A percentile compares a stretch with the other conserved stretches of the same genome.
These are phyloP conservation scores for Dimocarpus longan DNA, from an alignment of 345 rosid species.

Conservation along the genomic window DNA sequence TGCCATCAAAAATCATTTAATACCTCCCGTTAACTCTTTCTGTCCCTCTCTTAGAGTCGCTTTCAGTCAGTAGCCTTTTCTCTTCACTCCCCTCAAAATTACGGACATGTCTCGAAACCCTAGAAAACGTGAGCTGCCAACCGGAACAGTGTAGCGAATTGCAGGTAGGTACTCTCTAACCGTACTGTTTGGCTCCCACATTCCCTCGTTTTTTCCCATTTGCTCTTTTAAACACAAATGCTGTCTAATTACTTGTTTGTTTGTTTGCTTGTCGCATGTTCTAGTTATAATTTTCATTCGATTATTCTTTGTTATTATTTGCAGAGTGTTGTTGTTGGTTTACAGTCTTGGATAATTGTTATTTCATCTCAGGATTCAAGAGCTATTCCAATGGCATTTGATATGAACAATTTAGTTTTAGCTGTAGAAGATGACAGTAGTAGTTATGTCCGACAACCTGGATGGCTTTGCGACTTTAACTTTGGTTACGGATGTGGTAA, in stretches of 20 bases:
- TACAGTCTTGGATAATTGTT: not conserved
- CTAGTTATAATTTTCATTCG: not conserved
- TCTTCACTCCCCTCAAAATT: not conserved
- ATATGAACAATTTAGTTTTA: constrained; percentile 8
- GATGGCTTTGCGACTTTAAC: constrained; percentile 44
- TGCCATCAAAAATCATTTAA: no score
- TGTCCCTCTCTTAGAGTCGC: not conserved
- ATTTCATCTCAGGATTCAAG: not conserved
- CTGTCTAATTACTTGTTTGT: not conserved
- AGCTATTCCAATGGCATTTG: constrained; percentile 7
- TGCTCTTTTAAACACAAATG: not conserved
- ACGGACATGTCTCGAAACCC: constrained; percentile 20
- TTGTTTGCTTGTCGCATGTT: not conserved
- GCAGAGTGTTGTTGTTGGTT: no score
- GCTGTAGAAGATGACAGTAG: constrained; percentile 39
- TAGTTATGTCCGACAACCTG: constrained; percentile 17
- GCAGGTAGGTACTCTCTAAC: not conserved
- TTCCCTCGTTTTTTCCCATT: constrained; percentile 7
- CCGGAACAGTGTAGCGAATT: not conserved
- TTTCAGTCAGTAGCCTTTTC: not conserved
- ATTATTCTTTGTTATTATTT: no score
- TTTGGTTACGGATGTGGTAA: constrained; percentile 59
- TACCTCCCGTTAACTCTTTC: no score
- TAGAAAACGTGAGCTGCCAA: constrained; percentile 1
- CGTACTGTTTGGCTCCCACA: constrained; percentile 17